phyloP scores from a whole-genome alignment of 768 basidiomycete genomes.

The Xerocomellus dryophilus region DNA sequence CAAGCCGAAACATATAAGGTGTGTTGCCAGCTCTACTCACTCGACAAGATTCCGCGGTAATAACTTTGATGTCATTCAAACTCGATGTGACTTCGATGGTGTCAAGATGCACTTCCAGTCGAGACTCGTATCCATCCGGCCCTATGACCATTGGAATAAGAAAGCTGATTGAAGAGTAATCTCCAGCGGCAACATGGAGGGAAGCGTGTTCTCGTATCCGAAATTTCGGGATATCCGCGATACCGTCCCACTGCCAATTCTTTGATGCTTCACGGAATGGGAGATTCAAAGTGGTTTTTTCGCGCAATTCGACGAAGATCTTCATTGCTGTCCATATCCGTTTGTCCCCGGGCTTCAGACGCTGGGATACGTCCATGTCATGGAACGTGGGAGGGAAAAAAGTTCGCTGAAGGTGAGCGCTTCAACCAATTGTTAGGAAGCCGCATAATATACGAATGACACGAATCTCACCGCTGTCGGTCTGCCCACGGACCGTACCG shows the following conservation, averaged over 20 bases:
- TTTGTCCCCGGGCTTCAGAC: constrained; percentile 70
- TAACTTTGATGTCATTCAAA: constrained; percentile 80
- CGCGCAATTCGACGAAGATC: constrained; percentile 76
- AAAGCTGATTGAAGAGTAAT: constrained; percentile 84
- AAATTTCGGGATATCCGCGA: constrained; percentile 44
- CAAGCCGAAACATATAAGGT: constrained; percentile 13
- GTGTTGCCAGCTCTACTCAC: constrained; percentile 37
- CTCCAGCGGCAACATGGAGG: constrained; percentile 71
- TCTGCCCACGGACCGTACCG: constrained; percentile 97
- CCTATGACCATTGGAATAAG: constrained; percentile 78
- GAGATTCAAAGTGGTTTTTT: constrained; percentile 73
- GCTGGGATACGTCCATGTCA: constrained; percentile 52
- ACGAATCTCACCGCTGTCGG: constrained; percentile 65
- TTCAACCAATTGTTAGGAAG: constrained; percentile 25
- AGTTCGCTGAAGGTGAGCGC: constrained; percentile 69
- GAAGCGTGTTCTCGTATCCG: constrained; percentile 64
- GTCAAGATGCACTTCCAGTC: constrained; percentile 80
- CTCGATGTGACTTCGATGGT: constrained; percentile 76
- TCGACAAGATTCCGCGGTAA: constrained; percentile 74
- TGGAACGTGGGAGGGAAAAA: constrained; percentile 85
- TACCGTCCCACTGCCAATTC: constrained; percentile 94
- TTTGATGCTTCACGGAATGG: constrained; percentile 93
- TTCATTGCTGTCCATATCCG: constrained; percentile 82
- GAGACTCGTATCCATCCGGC: constrained; percentile 71
- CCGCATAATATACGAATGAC: not conserved